Evolutionary conservation across 1,284 basidiomycete genomes (phyloP), one percentile per base, ranked within the genome.

Genomic region (Moesziomyces globuligerus): DNA sequence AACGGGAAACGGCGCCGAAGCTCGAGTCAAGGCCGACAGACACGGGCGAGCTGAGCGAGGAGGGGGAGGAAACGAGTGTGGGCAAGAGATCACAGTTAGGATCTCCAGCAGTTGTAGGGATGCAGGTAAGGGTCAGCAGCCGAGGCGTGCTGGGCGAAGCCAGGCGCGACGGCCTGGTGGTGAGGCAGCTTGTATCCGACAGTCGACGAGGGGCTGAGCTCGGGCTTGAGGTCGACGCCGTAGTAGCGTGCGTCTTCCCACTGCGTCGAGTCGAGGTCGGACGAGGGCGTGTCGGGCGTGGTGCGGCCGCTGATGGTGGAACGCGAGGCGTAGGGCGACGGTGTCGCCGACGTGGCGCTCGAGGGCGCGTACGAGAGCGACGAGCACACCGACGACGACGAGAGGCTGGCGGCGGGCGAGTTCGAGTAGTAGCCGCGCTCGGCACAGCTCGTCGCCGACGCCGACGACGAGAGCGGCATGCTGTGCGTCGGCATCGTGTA

Each of bases 271-370:
- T 62, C 60, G 7, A 80, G 25, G 39, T 81, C 80, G 21, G 74
- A 76, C 7, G 72, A 48, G 1, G 79, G 77, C 6, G 79, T 80
- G 39, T 79, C 70, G 10, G 80, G 79, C 8, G 80, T 78, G n/a
- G 71, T 73, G 38, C 72, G 65, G 46, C 79, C 79, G 49, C 57
- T 61, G 54, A 74, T 54, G 62, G 48, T 46, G 26, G 54, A 67
- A 17, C 66, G 47, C 28, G 61, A 74, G 2, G 70, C 71, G 47
- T 58, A 72, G 11, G 74, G 71, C 36, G 70, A 74, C 1, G 76
- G 73, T 3, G 72, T 74, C 11, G 67, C 60, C 25, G 62, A 70
- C 2, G 43, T 54, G 29, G 47, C 59, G 40, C 37, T 60, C 41
- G 58, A 72, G 6, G 39, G 43, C 7, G 59, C 50, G 36, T 60